These are phyloP conservation scores for Fonsecaea monophora DNA, from an alignment of 2,329 filamentous ascomycete species.

Conservation along the genomic window DNA sequence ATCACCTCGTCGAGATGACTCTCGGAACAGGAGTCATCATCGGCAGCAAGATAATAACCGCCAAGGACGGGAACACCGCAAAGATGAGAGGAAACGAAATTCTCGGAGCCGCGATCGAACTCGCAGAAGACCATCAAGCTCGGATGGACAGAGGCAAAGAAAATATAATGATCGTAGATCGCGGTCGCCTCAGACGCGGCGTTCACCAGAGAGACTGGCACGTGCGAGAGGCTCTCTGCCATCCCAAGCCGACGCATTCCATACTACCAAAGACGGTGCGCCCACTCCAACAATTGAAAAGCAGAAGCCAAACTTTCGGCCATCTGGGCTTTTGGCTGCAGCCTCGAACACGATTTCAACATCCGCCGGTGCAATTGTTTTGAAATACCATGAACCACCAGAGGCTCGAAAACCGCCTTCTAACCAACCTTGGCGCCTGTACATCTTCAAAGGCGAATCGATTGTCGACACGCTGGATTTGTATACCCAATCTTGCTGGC, in stretches of 20 bases:
- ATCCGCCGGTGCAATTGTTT: slow-evolving; percentile 69
- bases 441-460: slow-evolving; percentile 85
- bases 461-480: slow-evolving; percentile 83
- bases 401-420: slow-evolving; percentile 87
- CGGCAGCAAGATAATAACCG: slow-evolving; percentile 2
- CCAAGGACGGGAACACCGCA: neutral
- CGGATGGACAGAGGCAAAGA: slow-evolving; percentile 6
- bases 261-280: slow-evolving; percentile 42
- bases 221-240: slow-evolving; percentile 48
- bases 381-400: slow-evolving; percentile 95
- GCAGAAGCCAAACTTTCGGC: slow-evolving; percentile 85
- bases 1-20: slow-evolving; percentile 23
- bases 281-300: slow-evolving; percentile 61
- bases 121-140: slow-evolving; percentile 19
- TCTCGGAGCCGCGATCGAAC: slow-evolving; percentile 26
- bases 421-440: slow-evolving; percentile 83
- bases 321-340: slow-evolving; percentile 81
- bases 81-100: slow-evolving; percentile 9
- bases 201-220: slow-evolving; percentile 21
- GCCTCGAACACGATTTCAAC: slow-evolving; percentile 81
- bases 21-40: neutral
- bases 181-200: slow-evolving; percentile 30
- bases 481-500: slow-evolving; percentile 80
- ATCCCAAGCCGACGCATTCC: slow-evolving; percentile 56
- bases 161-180: slow-evolving; percentile 23